Base-by-base conservation (phyloP, 75 land plant genomes). In the Larix kaempferi region DNA sequence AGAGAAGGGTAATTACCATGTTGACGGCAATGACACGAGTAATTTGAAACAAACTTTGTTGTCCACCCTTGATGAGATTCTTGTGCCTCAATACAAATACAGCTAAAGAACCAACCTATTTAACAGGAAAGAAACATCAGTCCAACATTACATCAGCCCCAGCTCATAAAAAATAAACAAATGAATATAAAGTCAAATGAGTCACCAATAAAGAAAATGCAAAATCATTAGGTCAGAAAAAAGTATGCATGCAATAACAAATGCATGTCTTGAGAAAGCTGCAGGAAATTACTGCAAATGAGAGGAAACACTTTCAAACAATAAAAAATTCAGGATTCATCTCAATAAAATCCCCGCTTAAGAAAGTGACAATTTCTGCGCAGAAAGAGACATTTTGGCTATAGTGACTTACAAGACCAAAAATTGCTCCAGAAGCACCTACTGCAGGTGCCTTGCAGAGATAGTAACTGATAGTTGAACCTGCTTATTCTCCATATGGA, bases 341-440 rank as follows among this genome's bases (percentile, higher is more conserved):
- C 54, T 69, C 49, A 69, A 37, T 35, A 39, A 69, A 69, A 69
- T 41, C 49, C 7, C 39, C 2, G 11, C n/a, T 69, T 3, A n/a
- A n/a, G 23, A 41, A 69, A 69, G 39, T 8, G 35, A 29, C 19
- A 6, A n/a, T 44, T 69, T 49, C 1, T 41, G 54, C 13, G 26
- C 8, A 21, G 41, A 69, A 69, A 69, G 49, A n/a, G 12, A 1
- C 52, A n/a, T n/a, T 41, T 21, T 69, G 44, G 73, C 35, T 69
- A 11, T 23, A 49, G 17, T 29, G 54, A 80, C 87, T 84, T 82
- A 95, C 98, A 57, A 95, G 83, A 80, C 98, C 98, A 85, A 93
- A 95, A 59, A 95, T 91, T n/a, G 96, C 98, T 79, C 98, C 98
- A 23, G 98, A 95, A 44, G 98, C 98, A 81, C 88, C 86, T 63